These are phyloP conservation scores for Penicillium vulpinum DNA, from an alignment of 2,329 filamentous ascomycete species.

Conservation along the genomic window DNA sequence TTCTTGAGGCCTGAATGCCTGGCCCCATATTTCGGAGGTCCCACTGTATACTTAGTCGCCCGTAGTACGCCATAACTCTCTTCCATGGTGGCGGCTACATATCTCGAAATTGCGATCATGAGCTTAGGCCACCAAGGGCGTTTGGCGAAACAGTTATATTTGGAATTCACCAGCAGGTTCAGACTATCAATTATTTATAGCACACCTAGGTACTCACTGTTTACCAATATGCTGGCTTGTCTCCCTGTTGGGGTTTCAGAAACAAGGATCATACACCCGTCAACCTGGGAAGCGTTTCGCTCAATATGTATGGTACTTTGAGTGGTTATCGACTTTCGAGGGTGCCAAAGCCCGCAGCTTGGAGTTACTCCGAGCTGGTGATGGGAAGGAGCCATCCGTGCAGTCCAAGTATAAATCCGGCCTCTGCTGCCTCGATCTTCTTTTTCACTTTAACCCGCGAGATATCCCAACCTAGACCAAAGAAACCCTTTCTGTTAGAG, in stretches of 20 bases:
- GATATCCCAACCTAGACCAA: neutral
- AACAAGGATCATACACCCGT: neutral
- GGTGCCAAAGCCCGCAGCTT: neutral
- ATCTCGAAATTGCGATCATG: neutral
- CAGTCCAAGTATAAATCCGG: neutral
- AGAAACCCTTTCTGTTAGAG: neutral
- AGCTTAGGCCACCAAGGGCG: neutral
- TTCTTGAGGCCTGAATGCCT: too few relatives aligned
- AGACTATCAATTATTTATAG: neutral
- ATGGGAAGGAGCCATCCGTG: too few relatives aligned
- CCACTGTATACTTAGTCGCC: too few relatives aligned
- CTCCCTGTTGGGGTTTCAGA: neutral
- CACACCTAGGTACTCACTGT: neutral
- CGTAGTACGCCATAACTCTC: too few relatives aligned
- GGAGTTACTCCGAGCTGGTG: neutral
- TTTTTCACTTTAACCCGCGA: neutral
- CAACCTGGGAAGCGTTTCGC: neutral
- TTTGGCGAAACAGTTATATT: neutral
- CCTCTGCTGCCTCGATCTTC: neutral
- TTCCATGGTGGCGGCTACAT: neutral
- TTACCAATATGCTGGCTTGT: neutral
- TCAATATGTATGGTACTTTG: neutral
- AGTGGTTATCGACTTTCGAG: neutral
- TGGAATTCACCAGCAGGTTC: neutral
- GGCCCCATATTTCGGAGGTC: too few relatives aligned